A percentile compares a stretch with the other conserved stretches of the same genome.
phyloP scores from a whole-genome alignment of 2,329 filamentous ascomycete species.

The Eutypa lata region DNA sequence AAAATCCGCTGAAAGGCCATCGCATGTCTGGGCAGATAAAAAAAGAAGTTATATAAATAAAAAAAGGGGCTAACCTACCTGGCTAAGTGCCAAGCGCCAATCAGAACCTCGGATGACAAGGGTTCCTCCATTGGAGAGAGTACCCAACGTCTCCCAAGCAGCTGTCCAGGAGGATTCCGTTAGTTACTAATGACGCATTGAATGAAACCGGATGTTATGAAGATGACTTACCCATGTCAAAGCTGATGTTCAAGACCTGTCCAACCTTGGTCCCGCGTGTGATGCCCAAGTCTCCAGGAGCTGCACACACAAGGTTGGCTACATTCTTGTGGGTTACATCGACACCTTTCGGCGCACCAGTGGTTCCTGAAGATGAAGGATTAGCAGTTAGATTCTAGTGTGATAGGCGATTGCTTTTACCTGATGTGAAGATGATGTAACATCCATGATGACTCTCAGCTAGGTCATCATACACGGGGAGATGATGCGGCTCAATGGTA shows the following conservation, averaged over 20 bases:
- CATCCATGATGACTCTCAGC: constrained; percentile 23
- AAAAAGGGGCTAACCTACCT: constrained; percentile 31
- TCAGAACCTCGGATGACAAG: constrained; percentile 48
- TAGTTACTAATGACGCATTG: constrained; percentile 3
- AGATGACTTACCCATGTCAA: constrained; percentile 54
- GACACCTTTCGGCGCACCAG: constrained; percentile 56
- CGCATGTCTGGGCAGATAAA: neutral
- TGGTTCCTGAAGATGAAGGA: constrained; percentile 57
- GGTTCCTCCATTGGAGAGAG: constrained; percentile 56
- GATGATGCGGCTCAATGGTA: constrained; percentile 3
- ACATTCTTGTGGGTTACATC: constrained; percentile 55
- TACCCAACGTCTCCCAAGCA: constrained; percentile 58
- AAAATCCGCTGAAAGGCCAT: neutral
- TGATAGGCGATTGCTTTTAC: constrained; percentile 16
- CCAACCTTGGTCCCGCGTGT: constrained; percentile 48
- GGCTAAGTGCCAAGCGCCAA: constrained; percentile 44
- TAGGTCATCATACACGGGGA: constrained; percentile 9
- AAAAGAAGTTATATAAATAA: neutral
- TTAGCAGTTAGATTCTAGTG: neutral
- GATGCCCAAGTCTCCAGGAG: constrained; percentile 50
- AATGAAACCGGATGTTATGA: neutral
- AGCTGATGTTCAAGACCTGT: constrained; percentile 55
- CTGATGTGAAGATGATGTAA: constrained; percentile 16
- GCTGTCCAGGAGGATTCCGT: constrained; percentile 31
- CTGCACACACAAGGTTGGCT: constrained; percentile 48